Conservation (phyloP, 768 basidiomycete genomes). For the Macrocybe gigantea region DNA sequence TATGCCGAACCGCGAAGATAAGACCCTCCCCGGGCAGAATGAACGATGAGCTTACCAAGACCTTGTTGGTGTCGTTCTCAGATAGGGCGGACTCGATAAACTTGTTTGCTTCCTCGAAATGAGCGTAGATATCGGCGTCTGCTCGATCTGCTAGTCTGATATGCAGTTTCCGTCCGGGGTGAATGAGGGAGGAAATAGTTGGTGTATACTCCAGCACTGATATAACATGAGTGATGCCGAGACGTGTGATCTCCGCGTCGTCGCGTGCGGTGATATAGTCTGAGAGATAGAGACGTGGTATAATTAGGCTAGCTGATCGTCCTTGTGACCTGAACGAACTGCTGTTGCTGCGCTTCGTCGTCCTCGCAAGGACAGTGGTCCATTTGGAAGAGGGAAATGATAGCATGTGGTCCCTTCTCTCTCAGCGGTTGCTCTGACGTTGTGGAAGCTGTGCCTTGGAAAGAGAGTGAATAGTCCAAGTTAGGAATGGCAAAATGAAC, state of each 20-base stretch:
- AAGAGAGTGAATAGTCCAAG: neutral
- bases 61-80: conserved; percentile 28
- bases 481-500: neutral
- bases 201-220: conserved; percentile 54
- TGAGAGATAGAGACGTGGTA: conserved; percentile 55
- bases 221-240: conserved; percentile 72
- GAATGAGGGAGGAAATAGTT: conserved; percentile 38
- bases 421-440: neutral
- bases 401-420: neutral
- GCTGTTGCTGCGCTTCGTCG: too few species aligned
- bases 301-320: conserved; percentile 28
- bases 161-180: conserved; percentile 38
- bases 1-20: conserved; percentile 16
- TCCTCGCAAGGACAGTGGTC: neutral
- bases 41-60: conserved; percentile 23
- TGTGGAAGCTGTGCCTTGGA: neutral
- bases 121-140: conserved; percentile 24
- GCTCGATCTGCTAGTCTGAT: conserved; percentile 30
- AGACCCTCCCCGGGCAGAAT: neutral
- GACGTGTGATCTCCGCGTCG: conserved; percentile 35
- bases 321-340: too few species aligned
- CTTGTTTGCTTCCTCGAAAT: conserved; percentile 29
- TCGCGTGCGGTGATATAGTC: conserved; percentile 53
- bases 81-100: conserved; percentile 28
- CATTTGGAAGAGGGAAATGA: neutral